Conservation (phyloP, 2,329 filamentous ascomycete species). For the Plectosphaerella sp. region DNA sequence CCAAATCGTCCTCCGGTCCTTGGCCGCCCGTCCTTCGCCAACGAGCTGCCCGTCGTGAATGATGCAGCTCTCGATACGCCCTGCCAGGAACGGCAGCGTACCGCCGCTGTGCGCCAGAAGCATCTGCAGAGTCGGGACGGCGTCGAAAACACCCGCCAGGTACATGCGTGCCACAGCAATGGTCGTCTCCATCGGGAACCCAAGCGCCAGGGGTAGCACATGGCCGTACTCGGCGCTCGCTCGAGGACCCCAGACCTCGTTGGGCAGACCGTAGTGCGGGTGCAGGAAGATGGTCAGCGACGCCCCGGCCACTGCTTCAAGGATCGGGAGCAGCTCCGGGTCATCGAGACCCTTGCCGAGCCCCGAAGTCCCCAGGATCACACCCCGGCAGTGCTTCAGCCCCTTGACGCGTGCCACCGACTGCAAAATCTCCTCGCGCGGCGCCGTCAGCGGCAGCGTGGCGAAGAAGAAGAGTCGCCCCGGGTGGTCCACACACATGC, state of each 20-base stretch:
- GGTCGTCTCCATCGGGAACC: constrained; percentile 89
- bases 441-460: constrained; percentile 71
- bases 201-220: constrained; percentile 78
- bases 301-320: constrained; percentile 61
- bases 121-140: constrained; percentile 63
- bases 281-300: constrained; percentile 75
- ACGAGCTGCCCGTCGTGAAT: constrained; percentile 75
- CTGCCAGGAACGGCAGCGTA: constrained; percentile 78
- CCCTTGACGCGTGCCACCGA: constrained; percentile 60
- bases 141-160: constrained; percentile 79
- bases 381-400: constrained; percentile 70
- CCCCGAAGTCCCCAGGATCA: constrained; percentile 83
- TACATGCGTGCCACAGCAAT: constrained; percentile 87
- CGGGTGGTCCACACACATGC: constrained; percentile 61
- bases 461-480: constrained; percentile 79
- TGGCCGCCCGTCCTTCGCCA: constrained; percentile 51
- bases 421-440: constrained; percentile 53
- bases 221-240: constrained; percentile 71
- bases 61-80: constrained; percentile 83
- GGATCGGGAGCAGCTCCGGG: constrained; percentile 64
- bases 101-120: constrained; percentile 86
- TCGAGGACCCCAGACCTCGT: constrained; percentile 72
- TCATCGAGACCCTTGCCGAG: constrained; percentile 80
- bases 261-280: constrained; percentile 85
- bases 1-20: constrained; percentile 47